These are phyloP conservation scores for Apiospora malaysiana DNA, from an alignment of 2,329 filamentous ascomycete species.

Conservation along the genomic window DNA sequence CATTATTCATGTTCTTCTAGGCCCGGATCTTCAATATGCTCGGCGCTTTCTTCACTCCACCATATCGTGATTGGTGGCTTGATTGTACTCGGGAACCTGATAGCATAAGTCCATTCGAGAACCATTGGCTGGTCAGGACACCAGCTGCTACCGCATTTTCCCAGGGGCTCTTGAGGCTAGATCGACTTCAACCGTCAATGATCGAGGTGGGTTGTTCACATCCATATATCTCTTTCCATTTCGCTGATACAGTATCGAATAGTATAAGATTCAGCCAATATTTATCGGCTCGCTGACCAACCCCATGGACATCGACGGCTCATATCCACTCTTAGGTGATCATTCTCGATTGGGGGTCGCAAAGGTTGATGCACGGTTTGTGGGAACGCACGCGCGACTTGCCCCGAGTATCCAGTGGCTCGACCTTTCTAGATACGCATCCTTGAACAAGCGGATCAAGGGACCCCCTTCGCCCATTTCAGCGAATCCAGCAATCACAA, in stretches of 20 bases:
- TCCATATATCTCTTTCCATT: not conserved
- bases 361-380: conserved; percentile 38
- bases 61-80: conserved; percentile 42
- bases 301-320: conserved; percentile 32
- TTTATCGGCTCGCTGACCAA: conserved; percentile 15
- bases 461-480: not conserved
- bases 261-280: not conserved
- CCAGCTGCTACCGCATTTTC: conserved; percentile 26
- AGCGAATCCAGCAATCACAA: not conserved
- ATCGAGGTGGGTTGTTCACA: conserved; percentile 35
- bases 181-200: conserved; percentile 35
- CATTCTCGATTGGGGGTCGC: conserved; percentile 35
- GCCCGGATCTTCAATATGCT: conserved; percentile 31
- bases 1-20: conserved; percentile 23
- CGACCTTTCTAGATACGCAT: conserved; percentile 28
- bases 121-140: not conserved
- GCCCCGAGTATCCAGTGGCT: conserved; percentile 35
- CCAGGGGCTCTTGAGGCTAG: conserved; percentile 33
- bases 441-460: conserved; percentile 13
- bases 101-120: not conserved
- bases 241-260: not conserved
- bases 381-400: conserved; percentile 39
- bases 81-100: conserved; percentile 30
- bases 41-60: conserved; percentile 37
- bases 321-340: conserved; percentile 38